Evolutionary conservation across 2,329 filamentous ascomycete species (phyloP), one percentile per base, ranked within the genome.

Genomic region (Talaromyces sp.): DNA sequence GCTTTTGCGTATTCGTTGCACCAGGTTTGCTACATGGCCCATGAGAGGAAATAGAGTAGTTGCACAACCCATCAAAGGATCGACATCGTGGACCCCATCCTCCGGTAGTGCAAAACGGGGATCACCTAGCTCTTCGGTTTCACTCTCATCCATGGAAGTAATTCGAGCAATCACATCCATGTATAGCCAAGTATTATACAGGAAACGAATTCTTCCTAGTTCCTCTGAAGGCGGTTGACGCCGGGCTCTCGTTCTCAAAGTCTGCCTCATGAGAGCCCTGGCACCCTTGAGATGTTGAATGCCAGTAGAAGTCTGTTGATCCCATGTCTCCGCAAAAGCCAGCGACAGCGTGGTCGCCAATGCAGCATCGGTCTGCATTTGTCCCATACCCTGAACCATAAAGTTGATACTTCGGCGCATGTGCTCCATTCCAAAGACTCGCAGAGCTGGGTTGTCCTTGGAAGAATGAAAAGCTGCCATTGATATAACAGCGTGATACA

Each of bases 161-260:
- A 91, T 76, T 14, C 87, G 83, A 25, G 88, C 85, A 65, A 90
- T 87, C 31, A 90, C 88, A 70, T 90, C 87, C 83, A 90, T 88
- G 69, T 90, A 91, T 7, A 90, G 81, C 85, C 86, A 90, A 3
- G 85, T 86, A 69, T 89, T 90, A 75, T 86, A 88, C 18, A 91
- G 77, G 67, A 90, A 90, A 61, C 84, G 84, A 25, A 90, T 76
- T 7, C 86, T 78, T 42, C 80, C 76, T 12, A 84, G 71, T 50
- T 85, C 82, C 25, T 79, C 72, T 3, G 80, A 81, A n/a, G 69
- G 70, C 35, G 79, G 63, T 4, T 68, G 70, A 5, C 70, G 68
- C 57, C 74, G 74, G 3, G 71, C 67, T 6, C 73, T 75, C 67
- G 80, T 74, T 62, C 77, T 73, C 25, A 89, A 73, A 4, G 86